Evolutionary conservation across 2,329 filamentous ascomycete species (phyloP).

Genomic region (Cylindrodendrum hubeiense): DNA sequence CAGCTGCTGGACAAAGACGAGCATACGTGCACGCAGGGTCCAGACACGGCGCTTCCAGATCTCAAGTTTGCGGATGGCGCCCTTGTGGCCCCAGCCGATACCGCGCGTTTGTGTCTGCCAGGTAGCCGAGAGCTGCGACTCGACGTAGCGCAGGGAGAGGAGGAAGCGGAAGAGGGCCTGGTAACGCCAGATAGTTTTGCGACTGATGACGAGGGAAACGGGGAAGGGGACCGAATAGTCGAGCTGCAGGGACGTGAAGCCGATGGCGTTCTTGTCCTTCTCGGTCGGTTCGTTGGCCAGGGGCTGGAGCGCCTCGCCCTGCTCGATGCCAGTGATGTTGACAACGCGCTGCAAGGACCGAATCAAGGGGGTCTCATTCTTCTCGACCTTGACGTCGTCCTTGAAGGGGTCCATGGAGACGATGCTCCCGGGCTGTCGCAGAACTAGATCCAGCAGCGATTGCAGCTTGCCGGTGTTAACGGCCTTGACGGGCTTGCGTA

Average conservation of each 20-base stretch:
- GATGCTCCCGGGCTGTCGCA: slow-evolving; percentile 95
- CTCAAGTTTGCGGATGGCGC: slow-evolving; percentile 79
- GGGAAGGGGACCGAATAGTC: slow-evolving; percentile 97
- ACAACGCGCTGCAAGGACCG: slow-evolving; percentile 97
- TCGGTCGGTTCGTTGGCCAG: slow-evolving; percentile 77
- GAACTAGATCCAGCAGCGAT: slow-evolving; percentile 92
- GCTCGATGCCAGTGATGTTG: slow-evolving; percentile 94
- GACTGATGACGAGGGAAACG: slow-evolving; percentile 92
- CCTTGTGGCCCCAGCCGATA: slow-evolving; percentile 85
- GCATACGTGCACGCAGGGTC: slow-evolving; percentile 92
- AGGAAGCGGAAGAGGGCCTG: slow-evolving; percentile 96
- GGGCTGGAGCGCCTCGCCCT: slow-evolving; percentile 84
- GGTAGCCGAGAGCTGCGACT: slow-evolving; percentile 85
- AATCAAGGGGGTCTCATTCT: slow-evolving; percentile 94
- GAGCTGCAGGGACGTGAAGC: slow-evolving; percentile 92
- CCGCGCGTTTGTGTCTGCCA: slow-evolving; percentile 93
- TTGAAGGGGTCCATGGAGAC: slow-evolving; percentile 97
- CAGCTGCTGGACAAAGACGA: slow-evolving; percentile 96
- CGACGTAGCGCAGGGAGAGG: slow-evolving; percentile 88
- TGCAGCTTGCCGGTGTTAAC: slow-evolving; percentile 96
- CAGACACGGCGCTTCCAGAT: slow-evolving; percentile 94
- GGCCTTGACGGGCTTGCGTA: slow-evolving; percentile 87
- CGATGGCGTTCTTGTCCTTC: slow-evolving; percentile 86
- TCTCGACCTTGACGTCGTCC: slow-evolving; percentile 96
- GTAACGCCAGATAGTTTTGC: slow-evolving; percentile 97